Base-by-base conservation (phyloP, 371 early-diverging fungal genomes). In the Rhizopus stolonifer region DNA sequence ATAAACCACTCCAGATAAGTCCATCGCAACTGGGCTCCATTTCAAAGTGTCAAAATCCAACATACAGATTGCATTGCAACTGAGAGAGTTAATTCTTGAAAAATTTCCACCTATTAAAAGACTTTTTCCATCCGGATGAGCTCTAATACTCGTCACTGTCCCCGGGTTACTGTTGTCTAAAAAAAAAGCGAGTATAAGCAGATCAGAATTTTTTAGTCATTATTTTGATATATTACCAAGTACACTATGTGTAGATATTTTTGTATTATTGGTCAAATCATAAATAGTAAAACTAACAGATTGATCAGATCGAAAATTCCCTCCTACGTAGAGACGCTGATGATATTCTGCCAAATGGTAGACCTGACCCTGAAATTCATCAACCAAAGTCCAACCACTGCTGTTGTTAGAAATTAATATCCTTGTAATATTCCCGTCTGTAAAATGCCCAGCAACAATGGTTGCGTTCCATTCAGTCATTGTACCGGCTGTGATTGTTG, bases 31-130 rank as follows among this genome's bases (percentile, higher is more conserved):
- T 15, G 59, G 64, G n/a, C 60, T 64, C 77, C 77, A 77, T 46
- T 77, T 73, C 19, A 56, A 43, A 6, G 32, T 62, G 0, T 1
- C 46, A 5, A 60, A 54, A 42, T 67, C 64, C 21, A 77, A 54
- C 1, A 54, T 38, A 42, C 85, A 85, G 3, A 85, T 51, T 13
- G 57, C 44, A 17, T 65, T 45, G 18, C 85, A 85, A 1, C 44
- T 49, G 15, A 81, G 54, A 1, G 54, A 63, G 0, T 81, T 83
- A 11, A 74, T 69, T 0, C 65, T 72, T 1, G 65, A 59, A 46
- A 85, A 85, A 26, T 67, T 67, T 4, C 85, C 85, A 21, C 70
- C 83, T 10, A 85, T 60, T 19, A 81, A 44, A 4, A 83, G 47
- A 9, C 42, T 38, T 7, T 49, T 54, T 14, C 67, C 64, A 22